Conservation (phyloP, 768 basidiomycete genomes). For the Termitomyces sp. region DNA sequence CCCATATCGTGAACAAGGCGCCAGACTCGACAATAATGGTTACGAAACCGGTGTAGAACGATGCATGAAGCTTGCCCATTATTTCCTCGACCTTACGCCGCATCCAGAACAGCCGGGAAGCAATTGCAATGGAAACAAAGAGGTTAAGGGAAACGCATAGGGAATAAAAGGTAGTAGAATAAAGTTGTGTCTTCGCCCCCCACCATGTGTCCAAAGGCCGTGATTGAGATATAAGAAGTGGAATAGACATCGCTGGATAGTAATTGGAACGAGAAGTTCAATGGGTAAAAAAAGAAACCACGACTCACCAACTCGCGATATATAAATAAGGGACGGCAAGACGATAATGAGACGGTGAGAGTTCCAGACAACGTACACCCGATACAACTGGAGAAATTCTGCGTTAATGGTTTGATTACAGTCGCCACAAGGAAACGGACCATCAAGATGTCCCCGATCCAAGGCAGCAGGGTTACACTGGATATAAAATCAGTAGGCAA, state of each 20-base stretch:
- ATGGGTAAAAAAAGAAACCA: background rate
- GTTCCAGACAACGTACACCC: slow-evolving; percentile 18
- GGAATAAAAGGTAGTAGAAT: slow-evolving; percentile 18
- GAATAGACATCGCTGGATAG: slow-evolving; percentile 21
- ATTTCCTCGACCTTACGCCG: slow-evolving; percentile 17
- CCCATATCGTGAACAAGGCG: slow-evolving; percentile 23
- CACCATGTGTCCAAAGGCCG: slow-evolving; percentile 8
- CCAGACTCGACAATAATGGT: slow-evolving; percentile 24
- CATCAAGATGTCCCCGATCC: slow-evolving; percentile 23
- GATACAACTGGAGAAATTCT: slow-evolving; percentile 18
- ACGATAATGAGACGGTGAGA: slow-evolving; percentile 13
- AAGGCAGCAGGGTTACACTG: slow-evolving; percentile 20
- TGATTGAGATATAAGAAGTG: slow-evolving; percentile 19
- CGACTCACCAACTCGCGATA: slow-evolving; percentile 17
- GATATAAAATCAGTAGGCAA: background rate
- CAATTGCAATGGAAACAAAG: slow-evolving; percentile 16
- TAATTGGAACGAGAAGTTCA: background rate
- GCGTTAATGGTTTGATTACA: background rate
- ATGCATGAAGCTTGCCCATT: slow-evolving; percentile 22
- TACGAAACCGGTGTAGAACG: slow-evolving; percentile 21
- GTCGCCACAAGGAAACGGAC: slow-evolving; percentile 2
- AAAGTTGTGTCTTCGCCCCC: slow-evolving; percentile 10
- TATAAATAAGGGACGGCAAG: slow-evolving; percentile 18
- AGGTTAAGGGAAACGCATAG: slow-evolving; percentile 23
- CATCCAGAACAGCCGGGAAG: slow-evolving; percentile 16